Conservation (phyloP, 441 rosid genomes). For the Dalechampia spathulata region DNA sequence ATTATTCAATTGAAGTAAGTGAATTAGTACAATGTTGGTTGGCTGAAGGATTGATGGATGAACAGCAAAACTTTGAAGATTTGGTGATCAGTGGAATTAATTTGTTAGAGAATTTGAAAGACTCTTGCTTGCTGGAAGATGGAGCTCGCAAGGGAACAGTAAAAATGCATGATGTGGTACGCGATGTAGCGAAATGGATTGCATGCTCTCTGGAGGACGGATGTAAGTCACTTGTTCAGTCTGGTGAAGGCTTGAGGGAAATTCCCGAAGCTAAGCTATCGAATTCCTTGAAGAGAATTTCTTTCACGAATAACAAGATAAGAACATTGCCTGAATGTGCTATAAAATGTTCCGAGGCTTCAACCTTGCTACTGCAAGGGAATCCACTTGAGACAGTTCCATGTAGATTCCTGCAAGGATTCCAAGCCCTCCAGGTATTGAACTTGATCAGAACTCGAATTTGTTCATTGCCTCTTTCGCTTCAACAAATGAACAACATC, state of each 20-base stretch:
- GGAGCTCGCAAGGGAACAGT: constrained; percentile 22
- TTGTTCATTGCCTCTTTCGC: constrained; percentile 21
- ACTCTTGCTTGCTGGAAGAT: constrained; percentile 29
- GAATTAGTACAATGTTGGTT: constrained; percentile 30
- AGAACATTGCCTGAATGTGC: constrained; percentile 11
- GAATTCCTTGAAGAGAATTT: constrained; percentile 14
- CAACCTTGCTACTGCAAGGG: constrained; percentile 25
- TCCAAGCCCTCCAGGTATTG: constrained; percentile 20
- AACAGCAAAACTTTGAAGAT: constrained; percentile 18
- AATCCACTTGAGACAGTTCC: constrained; percentile 30
- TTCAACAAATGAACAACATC: constrained; percentile 14
- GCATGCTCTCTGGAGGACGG: not conserved
- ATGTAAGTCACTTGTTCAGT: not conserved
- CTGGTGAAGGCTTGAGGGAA: not conserved
- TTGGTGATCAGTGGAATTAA: constrained; percentile 19
- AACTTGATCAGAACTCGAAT: constrained; percentile 27
- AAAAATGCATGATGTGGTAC: constrained; percentile 27
- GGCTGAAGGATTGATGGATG: constrained; percentile 25
- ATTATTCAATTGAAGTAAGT: constrained; percentile 15
- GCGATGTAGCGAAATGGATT: constrained; percentile 27
- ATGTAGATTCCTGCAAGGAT: constrained; percentile 16
- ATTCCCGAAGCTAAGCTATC: constrained; percentile 6
- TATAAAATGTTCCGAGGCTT: not conserved
- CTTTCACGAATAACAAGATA: constrained; percentile 20
- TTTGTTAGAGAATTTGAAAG: constrained; percentile 29